These are phyloP conservation scores for Blastobotrys ciferrii DNA, from an alignment of 1,139 yeast genomes.

Conservation along the genomic window DNA sequence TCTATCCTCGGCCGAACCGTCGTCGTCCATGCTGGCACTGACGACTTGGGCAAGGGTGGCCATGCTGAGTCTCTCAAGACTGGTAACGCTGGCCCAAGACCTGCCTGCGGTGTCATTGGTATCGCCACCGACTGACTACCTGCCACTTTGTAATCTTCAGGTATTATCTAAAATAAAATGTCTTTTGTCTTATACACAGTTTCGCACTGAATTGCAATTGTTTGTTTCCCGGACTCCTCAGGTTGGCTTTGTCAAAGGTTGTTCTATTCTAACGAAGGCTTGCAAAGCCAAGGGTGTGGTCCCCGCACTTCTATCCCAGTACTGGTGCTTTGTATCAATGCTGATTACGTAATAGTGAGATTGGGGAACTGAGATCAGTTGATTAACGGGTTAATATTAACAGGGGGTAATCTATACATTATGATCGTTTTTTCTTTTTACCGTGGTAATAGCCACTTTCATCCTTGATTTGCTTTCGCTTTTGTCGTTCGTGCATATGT, in stretches of 20 bases:
- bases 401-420: neutral
- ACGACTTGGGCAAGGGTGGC: constrained; percentile 96
- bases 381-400: neutral
- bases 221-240: too few relatives aligned
- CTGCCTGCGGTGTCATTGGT: constrained; percentile 99
- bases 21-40: constrained; percentile 91
- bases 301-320: too few relatives aligned
- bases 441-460: constrained; percentile 72
- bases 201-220: too few relatives aligned
- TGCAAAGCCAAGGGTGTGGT: too few relatives aligned
- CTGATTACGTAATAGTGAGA: too few relatives aligned
- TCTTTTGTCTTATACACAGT: too few relatives aligned
- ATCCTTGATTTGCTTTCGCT: constrained; percentile 68
- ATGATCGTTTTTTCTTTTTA: constrained; percentile 47
- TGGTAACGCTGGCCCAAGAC: constrained; percentile 98
- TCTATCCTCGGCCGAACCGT: constrained; percentile 93
- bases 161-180: neutral
- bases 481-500: constrained; percentile 69
- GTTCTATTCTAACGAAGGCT: too few relatives aligned
- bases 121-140: constrained; percentile 18
- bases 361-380: neutral
- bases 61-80: constrained; percentile 91
- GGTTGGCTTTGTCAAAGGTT: too few relatives aligned
- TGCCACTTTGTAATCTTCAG: neutral
- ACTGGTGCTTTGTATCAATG: too few relatives aligned